Percentiles rank a stretch among this genome's conserved stretches.
Conservation (phyloP, 2,329 filamentous ascomycete species). For the Claviceps quebecensis region DNA sequence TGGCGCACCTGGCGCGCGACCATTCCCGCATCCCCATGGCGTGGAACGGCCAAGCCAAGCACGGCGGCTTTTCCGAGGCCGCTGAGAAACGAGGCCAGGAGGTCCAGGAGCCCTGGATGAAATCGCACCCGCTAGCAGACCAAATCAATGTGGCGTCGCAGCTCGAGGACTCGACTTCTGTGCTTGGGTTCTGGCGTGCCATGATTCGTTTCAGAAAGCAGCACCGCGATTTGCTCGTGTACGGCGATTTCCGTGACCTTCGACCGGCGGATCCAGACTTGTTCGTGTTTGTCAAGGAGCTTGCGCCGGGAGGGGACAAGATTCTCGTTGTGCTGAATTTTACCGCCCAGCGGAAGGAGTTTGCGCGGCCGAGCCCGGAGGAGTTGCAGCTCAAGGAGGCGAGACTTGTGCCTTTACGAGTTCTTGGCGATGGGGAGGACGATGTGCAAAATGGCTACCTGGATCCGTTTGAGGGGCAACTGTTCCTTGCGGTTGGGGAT, state of each 20-base stretch:
- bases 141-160: constrained; percentile 45
- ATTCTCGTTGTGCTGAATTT: constrained; percentile 21
- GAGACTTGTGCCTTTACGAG: constrained; percentile 10
- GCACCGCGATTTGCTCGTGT: constrained; percentile 19
- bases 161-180: constrained; percentile 22
- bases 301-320: constrained; percentile 10
- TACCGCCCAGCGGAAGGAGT: constrained; percentile 14
- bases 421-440: constrained; percentile 14
- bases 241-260: constrained; percentile 19
- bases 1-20: constrained; percentile 33
- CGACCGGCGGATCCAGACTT: constrained; percentile 11
- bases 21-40: constrained; percentile 54
- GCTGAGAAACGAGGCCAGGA: constrained; percentile 18
- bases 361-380: constrained; percentile 8
- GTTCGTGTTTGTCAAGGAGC: constrained; percentile 19
- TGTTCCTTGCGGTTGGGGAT: constrained; percentile 11
- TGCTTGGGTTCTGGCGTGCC: constrained; percentile 20
- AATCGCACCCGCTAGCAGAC: constrained; percentile 15
- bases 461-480: constrained; percentile 18
- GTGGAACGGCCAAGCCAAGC: constrained; percentile 33
- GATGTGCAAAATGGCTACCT: constrained; percentile 10
- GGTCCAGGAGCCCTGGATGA: constrained; percentile 21
- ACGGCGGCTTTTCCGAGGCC: constrained; percentile 22
- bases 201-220: constrained; percentile 16
- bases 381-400: constrained; percentile 11